Evolutionary conservation across 371 early-diverging fungal species (phyloP), one percentile per base, ranked within the genome.

Genomic region (Lichtheimia hyalospora): DNA sequence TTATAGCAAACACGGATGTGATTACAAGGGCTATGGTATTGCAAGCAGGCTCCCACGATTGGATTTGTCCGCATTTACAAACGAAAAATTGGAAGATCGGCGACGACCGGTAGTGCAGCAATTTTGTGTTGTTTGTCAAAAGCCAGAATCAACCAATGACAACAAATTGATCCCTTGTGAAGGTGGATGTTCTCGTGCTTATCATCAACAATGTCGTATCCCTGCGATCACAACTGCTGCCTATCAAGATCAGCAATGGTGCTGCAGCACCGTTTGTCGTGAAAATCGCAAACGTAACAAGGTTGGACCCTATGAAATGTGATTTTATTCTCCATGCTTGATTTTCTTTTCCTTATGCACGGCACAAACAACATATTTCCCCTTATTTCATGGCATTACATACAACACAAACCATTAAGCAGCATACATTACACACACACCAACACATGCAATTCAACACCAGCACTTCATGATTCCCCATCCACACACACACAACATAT

Each of bases 1-100:
- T 12, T 66, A 58, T 60, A 74, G 75, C 56, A 74, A 74, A 60
- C 75, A 74, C 60, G 75, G 75, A 24, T 74, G 75, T 56, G 75
- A 74, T 53, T 74, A 74, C 52, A 74, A 74, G 57, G 75, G 75
- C 0, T 74, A 74, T 57, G 75, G 75, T 20, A 57, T 74, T 39
- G 71, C 71, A 16, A 71, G 75, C 48, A 57, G 75, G 16, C 49
- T 71, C 23, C 75, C 75, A 24, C 57, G 75, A 34, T 53, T 74
- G 39, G 75, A 74, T 54, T 39, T 74, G 20, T 74, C 75, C 42
- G 67, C 62, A 13, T 74, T 63, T 61, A 15, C 54, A 14, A 57
- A 67, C 50, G 75, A 74, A 50, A 49, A 21, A 28, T 48, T 74
- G 23, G 51, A 69, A 23, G 75, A 74, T 54, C 69, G 75, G 24